Base-by-base conservation (phyloP, 345 rosid genomes). In the Salix suchowensis region DNA sequence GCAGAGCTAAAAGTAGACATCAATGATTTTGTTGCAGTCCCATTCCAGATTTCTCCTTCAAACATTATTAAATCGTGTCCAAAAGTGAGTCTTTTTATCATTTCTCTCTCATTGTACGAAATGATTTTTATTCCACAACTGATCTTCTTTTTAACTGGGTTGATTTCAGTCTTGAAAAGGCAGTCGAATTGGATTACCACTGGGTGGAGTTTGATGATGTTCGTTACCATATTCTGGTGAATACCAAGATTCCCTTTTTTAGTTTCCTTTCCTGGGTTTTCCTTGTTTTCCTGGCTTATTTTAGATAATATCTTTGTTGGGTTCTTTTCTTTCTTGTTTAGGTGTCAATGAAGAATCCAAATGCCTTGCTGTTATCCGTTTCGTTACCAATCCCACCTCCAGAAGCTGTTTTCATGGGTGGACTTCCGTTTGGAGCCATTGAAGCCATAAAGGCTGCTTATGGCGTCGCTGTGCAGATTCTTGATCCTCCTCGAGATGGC, bases 401-500 rank as follows among this genome's bases (percentile, higher is more conserved):
- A 7, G 97, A 88, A 84, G 89, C 97, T 30, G 82, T 86, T 74
- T 94, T 93, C 77, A 72, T 83, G 65, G 90, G 89, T 42, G 99
- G 99, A 69, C 96, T 94, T 75, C 99, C 99, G 1, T 81, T 84
- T 48, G 99, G 97, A 86, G 97, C 98, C 76, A 88, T 96, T 61
- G 99, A 96, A 87, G 99, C 97, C 58, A 88, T 92, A 76, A 96
- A 96, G 85, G 86, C 93, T 34, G 79, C 96, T 3, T 96, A 94
- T 62, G 95, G 91, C 28, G 86, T 82, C 0, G 87, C 82, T 28
- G 96, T 94, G 54, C 99, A 96, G 80, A 96, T 96, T 72, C 96
- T 96, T 67, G 99, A 96, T 86, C 98, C 99, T 78, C 99, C 98
- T 16, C 87, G 93, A 82, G 98, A 94, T 84, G 98, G 98, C 77